Evolutionary conservation across 2,329 filamentous ascomycete genomes (phyloP).

Genomic region (Penicillium thymicola): DNA sequence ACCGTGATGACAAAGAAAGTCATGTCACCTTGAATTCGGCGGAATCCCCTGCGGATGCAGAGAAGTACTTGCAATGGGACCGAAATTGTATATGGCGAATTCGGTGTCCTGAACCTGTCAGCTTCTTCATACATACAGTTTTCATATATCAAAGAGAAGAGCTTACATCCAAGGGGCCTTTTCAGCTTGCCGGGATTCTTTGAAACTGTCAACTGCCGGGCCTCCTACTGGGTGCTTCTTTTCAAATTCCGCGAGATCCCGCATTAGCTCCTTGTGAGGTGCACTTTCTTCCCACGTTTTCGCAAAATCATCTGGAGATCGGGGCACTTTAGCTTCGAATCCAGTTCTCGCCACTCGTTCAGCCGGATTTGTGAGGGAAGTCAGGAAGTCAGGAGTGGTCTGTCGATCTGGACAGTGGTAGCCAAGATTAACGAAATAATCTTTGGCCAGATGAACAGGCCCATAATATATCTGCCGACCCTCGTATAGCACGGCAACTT

Average conservation of each 20-base stretch:
- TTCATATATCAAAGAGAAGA: neutral
- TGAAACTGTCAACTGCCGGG: neutral
- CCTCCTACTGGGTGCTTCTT: neutral
- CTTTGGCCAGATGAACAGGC: conserved; percentile 55
- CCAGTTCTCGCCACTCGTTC: conserved; percentile 46
- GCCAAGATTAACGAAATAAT: conserved; percentile 66
- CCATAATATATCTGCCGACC: conserved; percentile 77
- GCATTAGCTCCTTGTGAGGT: neutral
- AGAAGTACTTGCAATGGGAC: conserved; percentile 72
- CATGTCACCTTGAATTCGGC: conserved; percentile 70
- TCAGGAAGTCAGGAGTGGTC: conserved; percentile 68
- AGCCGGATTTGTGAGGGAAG: conserved; percentile 62
- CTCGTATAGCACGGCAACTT: conserved; percentile 70
- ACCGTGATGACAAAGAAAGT: conserved; percentile 37
- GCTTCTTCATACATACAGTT: neutral
- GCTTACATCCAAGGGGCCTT: neutral
- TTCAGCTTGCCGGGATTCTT: neutral
- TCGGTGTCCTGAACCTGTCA: neutral
- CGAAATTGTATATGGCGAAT: conserved; percentile 71
- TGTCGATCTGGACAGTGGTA: conserved; percentile 66
- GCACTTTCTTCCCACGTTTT: neutral
- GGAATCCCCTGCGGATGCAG: conserved; percentile 69
- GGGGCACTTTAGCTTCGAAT: neutral
- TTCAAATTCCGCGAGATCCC: neutral
- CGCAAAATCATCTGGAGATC: neutral